A percentile compares a stretch with the other conserved stretches of the same genome.
Evolutionary conservation across 352 stramenopile genomes (phyloP).

Genomic region (Globisporangium echinulatum): DNA sequence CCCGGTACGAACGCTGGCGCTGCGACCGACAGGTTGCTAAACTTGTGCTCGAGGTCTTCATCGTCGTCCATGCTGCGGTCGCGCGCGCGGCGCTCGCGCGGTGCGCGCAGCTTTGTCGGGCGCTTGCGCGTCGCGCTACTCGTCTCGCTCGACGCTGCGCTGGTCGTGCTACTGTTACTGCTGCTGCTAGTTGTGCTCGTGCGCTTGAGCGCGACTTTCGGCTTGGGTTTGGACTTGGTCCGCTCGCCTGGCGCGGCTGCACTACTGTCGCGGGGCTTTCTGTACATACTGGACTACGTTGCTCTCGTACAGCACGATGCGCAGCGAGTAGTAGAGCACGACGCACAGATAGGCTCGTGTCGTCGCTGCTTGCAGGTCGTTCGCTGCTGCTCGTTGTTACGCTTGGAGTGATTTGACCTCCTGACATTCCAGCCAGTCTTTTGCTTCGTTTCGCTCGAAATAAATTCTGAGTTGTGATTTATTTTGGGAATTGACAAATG

Average conservation of each 20-base stretch:
- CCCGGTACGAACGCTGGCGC: slow-evolving; percentile 51
- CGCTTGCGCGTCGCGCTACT: slow-evolving; percentile 8
- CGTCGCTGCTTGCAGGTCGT: too few relatives aligned
- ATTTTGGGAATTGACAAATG: too few relatives aligned
- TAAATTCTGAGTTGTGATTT: too few relatives aligned
- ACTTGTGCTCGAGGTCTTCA: slow-evolving; percentile 59
- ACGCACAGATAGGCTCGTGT: too few relatives aligned
- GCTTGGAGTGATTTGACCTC: too few relatives aligned
- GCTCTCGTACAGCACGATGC: neutral
- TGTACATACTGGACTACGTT: slow-evolving; percentile 5
- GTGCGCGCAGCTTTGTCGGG: slow-evolving; percentile 52
- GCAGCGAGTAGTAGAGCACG: too few relatives aligned
- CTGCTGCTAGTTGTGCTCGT: neutral
- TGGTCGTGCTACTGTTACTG: neutral
- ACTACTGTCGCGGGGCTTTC: slow-evolving; percentile 4
- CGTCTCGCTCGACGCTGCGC: neutral
- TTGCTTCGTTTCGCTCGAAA: too few relatives aligned
- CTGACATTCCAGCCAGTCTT: too few relatives aligned
- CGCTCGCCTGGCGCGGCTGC: neutral
- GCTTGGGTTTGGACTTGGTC: slow-evolving; percentile 8
- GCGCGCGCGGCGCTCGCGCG: slow-evolving; percentile 49
- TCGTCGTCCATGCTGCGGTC: slow-evolving; percentile 47
- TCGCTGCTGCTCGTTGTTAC: too few relatives aligned
- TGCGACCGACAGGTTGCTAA: slow-evolving; percentile 45
- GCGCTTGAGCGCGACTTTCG: slow-evolving; percentile 14